Percentiles rank a stretch among this genome's conserved stretches.
Evolutionary conservation across 2,329 filamentous ascomycete genomes (phyloP).

Genomic region (Macrophomina tecta): DNA sequence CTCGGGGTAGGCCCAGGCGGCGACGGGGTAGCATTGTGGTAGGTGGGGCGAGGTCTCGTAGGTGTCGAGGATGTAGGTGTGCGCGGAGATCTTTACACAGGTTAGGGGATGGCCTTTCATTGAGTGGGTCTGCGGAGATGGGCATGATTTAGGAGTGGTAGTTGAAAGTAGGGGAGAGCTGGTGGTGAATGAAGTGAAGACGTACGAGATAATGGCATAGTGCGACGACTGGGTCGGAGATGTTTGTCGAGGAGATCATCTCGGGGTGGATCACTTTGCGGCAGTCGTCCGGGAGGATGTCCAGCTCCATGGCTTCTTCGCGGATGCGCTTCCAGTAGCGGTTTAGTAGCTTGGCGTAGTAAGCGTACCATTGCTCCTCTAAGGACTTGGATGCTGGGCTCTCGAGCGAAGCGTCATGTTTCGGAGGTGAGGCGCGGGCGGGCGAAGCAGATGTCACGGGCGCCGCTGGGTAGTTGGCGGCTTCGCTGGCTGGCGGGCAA

Average conservation of each 20-base stretch:
- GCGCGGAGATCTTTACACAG: background rate
- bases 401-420: background rate
- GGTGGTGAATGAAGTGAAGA: background rate
- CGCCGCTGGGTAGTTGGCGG: too few relatives aligned
- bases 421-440: too few relatives aligned
- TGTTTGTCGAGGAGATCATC: background rate
- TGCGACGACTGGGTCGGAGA: constrained; percentile 4
- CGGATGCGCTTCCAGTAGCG: constrained; percentile 5
- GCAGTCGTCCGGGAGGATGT: background rate
- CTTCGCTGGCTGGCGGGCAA: too few relatives aligned
- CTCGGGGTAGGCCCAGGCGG: constrained; percentile 7
- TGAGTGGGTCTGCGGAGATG: background rate
- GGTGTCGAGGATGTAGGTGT: background rate
- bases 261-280: background rate
- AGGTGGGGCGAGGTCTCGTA: background rate
- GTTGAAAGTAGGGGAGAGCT: background rate
- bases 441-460: too few relatives aligned
- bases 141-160: background rate
- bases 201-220: constrained; percentile 16
- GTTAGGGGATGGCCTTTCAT: background rate
- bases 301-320: constrained; percentile 9
- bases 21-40: background rate
- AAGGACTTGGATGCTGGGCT: background rate
- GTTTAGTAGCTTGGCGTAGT: background rate
- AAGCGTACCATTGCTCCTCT: background rate